These are phyloP conservation scores for Nitzschia sp. DNA, from an alignment of 108 stramenopile genomes.

Conservation along the genomic window DNA sequence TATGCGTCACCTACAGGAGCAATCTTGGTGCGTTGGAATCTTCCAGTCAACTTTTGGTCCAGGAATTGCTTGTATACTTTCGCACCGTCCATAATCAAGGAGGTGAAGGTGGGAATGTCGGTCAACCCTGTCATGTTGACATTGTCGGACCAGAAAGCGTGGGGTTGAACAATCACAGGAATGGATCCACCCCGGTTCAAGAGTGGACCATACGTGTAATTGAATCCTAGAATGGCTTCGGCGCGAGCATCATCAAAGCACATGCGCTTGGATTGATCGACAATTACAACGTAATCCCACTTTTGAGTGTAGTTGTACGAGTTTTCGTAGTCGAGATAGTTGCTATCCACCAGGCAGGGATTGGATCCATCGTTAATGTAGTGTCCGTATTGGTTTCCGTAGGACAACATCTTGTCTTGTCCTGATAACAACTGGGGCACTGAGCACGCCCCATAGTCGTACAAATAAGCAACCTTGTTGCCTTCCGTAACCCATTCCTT, in stretches of 20 bases:
- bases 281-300: conserved; percentile 57
- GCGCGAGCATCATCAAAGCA: conserved; percentile 37
- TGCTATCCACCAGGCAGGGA: conserved; percentile 50
- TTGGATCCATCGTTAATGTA: conserved; percentile 52
- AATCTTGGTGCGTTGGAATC: conserved; percentile 19
- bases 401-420: conserved; percentile 28
- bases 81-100: conserved; percentile 48
- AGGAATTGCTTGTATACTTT: conserved; percentile 39
- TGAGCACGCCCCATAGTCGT: conserved; percentile 61
- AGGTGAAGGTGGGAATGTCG: conserved; percentile 54
- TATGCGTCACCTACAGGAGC: conserved; percentile 63
- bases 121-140: conserved; percentile 46
- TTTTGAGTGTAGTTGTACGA: neutral
- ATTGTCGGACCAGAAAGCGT: conserved; percentile 39
- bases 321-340: conserved; percentile 36
- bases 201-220: conserved; percentile 42
- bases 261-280: conserved; percentile 53
- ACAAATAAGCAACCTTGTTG: conserved; percentile 28
- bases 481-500: conserved; percentile 3
- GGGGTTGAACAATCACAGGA: conserved; percentile 54
- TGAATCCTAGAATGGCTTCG: conserved; percentile 34
- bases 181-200: conserved; percentile 34
- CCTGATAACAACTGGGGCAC: conserved; percentile 55
- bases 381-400: conserved; percentile 33
- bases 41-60: conserved; percentile 7